Evolutionary conservation across 768 basidiomycete species (phyloP).

Genomic region (Macrolepiota dolichaula): DNA sequence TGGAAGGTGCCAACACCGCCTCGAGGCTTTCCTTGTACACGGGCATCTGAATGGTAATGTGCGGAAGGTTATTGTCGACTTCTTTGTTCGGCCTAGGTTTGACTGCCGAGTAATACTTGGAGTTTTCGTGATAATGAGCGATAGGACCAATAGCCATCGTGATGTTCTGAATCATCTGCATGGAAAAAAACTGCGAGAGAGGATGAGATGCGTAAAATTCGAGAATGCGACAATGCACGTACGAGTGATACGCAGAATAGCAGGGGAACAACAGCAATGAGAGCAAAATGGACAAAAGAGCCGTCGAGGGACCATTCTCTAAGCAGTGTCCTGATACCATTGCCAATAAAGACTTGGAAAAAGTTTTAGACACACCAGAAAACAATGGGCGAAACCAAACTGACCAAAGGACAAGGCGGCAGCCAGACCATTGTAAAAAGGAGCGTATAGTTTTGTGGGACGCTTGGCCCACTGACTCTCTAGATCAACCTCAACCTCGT

Average conservation of each 20-base stretch:
- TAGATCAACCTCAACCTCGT: conserved; percentile 21
- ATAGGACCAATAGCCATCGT: conserved; percentile 77
- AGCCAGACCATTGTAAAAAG: conserved; percentile 62
- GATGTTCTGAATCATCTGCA: conserved; percentile 69
- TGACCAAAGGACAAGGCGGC: conserved; percentile 53
- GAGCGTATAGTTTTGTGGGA: conserved; percentile 50
- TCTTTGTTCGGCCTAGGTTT: conserved; percentile 46
- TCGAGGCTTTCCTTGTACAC: conserved; percentile 82
- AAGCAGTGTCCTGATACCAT: conserved; percentile 59
- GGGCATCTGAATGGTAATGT: conserved; percentile 79
- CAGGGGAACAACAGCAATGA: conserved; percentile 58
- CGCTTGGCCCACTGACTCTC: conserved; percentile 7
- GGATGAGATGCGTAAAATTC: conserved; percentile 25
- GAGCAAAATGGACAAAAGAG: conserved; percentile 54
- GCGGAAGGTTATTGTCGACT: conserved; percentile 60
- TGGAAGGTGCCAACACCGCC: conserved; percentile 67
- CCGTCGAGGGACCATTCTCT: conserved; percentile 68
- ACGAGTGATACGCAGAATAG: conserved; percentile 73
- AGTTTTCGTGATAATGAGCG: conserved; percentile 74
- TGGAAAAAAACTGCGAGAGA: conserved; percentile 58
- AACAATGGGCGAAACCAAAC: conserved; percentile 33
- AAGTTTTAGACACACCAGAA: conserved; percentile 26
- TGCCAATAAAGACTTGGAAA: conserved; percentile 58
- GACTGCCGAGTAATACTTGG: conserved; percentile 73
- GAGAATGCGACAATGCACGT: conserved; percentile 17